Evolutionary conservation across 768 basidiomycete species (phyloP).

Genomic region (Cystoderma amianthinum): DNA sequence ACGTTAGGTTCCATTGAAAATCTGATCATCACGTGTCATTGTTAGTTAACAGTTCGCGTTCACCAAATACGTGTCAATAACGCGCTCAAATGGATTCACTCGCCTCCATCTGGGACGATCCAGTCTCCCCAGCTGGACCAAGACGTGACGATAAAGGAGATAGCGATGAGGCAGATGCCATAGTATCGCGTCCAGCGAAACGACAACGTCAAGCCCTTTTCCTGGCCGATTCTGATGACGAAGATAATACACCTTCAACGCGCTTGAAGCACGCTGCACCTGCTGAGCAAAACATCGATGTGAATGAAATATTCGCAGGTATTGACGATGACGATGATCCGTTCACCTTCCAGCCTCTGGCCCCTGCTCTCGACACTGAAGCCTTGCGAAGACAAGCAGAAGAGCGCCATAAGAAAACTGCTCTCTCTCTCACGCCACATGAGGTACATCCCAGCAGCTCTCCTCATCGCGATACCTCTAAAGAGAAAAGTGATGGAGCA

Average conservation of each 20-base stretch:
- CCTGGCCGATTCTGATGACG: conserved; percentile 48
- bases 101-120: conserved; percentile 58
- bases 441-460: conserved; percentile 44
- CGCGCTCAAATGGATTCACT: conserved; percentile 31
- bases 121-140: conserved; percentile 23
- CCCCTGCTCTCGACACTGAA: conserved; percentile 45
- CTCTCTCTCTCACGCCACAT: conserved; percentile 30
- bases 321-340: conserved; percentile 27
- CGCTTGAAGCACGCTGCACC: conserved; percentile 22
- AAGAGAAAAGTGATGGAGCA: conserved; percentile 8
- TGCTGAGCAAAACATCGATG: conserved; percentile 41
- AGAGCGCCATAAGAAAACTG: conserved; percentile 31
- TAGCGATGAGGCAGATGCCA: conserved; percentile 13
- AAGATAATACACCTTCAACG: conserved; percentile 19
- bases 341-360: conserved; percentile 37
- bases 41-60: conserved; percentile 15
- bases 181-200: conserved; percentile 21
- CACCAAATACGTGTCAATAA: conserved; percentile 31
- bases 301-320: conserved; percentile 33
- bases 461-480: conserved; percentile 28
- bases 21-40: conserved; percentile 13
- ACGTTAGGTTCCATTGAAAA: conserved; percentile 42
- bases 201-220: conserved; percentile 41
- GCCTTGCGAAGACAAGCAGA: conserved; percentile 50
- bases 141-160: conserved; percentile 9